phyloP scores from a whole-genome alignment of 176 grass and related monocot genomes.

The Otatea glauca region DNA sequence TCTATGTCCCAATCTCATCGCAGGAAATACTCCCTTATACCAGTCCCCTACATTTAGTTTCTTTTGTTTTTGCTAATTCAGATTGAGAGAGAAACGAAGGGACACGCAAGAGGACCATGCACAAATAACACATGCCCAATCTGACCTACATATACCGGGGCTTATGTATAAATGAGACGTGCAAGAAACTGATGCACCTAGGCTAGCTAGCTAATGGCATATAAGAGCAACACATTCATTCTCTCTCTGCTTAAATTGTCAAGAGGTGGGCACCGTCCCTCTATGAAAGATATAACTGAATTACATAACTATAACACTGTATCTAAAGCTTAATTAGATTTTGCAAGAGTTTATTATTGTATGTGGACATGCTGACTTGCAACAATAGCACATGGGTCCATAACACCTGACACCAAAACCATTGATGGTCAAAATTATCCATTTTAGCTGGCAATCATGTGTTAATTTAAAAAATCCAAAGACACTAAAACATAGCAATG shows the following conservation, averaged over 20 bases:
- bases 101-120: too few species aligned
- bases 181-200: not conserved
- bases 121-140: not conserved
- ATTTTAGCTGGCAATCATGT: constrained; percentile 13
- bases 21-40: too few species aligned
- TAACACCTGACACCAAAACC: constrained; percentile 20
- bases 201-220: too few species aligned
- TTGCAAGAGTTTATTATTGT: not conserved
- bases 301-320: not conserved
- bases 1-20: too few species aligned
- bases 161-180: not conserved
- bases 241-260: too few species aligned
- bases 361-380: constrained; percentile 6
- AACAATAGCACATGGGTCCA: constrained; percentile 24
- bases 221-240: too few species aligned
- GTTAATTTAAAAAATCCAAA: not conserved
- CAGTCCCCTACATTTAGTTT: too few species aligned
- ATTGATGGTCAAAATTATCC: constrained; percentile 21
- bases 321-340: not conserved
- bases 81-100: too few species aligned
- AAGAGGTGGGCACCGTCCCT: too few species aligned
- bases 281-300: too few species aligned
- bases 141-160: not conserved
- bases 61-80: too few species aligned
- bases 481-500: constrained; percentile 22